phyloP scores from a whole-genome alignment of 768 basidiomycete genomes.

The Leccinum pellstonianum region DNA sequence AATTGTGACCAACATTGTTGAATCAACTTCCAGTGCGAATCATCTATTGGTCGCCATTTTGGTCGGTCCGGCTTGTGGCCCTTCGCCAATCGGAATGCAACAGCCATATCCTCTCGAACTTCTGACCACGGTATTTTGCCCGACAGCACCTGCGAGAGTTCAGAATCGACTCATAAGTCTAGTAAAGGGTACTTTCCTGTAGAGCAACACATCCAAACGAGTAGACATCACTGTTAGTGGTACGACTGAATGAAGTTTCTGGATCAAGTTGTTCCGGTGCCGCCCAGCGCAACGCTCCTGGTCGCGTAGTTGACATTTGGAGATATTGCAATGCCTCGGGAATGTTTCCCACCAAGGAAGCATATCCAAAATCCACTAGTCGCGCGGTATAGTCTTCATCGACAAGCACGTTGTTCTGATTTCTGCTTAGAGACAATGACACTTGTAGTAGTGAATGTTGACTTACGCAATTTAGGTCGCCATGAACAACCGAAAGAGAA shows the following conservation, averaged over 20 bases:
- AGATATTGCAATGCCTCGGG: too few relatives aligned
- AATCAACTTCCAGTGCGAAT: neutral
- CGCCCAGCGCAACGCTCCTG: too few relatives aligned
- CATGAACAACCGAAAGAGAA: neutral
- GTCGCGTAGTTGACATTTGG: too few relatives aligned
- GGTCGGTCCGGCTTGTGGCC: neutral
- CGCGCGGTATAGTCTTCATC: neutral
- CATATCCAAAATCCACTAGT: too few relatives aligned
- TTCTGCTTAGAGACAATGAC: too few relatives aligned
- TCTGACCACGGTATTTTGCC: neutral
- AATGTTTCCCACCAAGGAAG: too few relatives aligned
- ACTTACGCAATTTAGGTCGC: neutral
- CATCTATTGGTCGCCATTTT: neutral
- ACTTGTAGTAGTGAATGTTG: neutral
- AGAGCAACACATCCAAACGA: neutral
- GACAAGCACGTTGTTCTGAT: neutral
- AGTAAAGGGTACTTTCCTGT: neutral
- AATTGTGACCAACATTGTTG: neutral
- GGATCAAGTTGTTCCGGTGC: too few relatives aligned
- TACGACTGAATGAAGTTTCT: too few relatives aligned
- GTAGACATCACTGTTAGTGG: neutral
- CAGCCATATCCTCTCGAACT: neutral
- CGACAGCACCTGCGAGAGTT: neutral
- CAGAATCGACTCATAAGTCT: neutral
- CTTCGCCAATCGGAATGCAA: neutral